phyloP scores from a whole-genome alignment of 1,284 basidiomycete genomes.

The Ceratobasidium sp. region DNA sequence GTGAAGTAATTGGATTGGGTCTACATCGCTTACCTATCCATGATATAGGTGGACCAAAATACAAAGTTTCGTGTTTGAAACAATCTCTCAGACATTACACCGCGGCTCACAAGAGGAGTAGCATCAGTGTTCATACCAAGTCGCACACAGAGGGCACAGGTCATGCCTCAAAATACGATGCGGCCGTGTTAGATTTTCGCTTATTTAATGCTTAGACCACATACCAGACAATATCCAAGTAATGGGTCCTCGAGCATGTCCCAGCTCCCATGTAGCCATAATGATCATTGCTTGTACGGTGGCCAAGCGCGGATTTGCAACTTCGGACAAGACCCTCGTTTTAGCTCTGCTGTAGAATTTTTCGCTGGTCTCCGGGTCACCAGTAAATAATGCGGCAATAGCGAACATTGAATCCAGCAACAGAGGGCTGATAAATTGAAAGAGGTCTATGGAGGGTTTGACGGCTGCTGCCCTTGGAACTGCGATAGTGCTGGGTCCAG shows the following conservation, averaged over 20 bases:
- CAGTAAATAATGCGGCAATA: slow-evolving; percentile 25
- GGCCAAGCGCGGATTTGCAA: slow-evolving; percentile 29
- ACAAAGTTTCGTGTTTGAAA: slow-evolving; percentile 36
- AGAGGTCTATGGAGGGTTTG: slow-evolving; percentile 2
- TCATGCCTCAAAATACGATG: background rate
- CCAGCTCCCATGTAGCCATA: slow-evolving; percentile 26
- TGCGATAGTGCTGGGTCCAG: slow-evolving; percentile 10
- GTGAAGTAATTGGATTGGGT: background rate
- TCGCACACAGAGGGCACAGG: slow-evolving; percentile 18
- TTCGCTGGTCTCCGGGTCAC: slow-evolving; percentile 5
- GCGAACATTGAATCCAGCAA: slow-evolving; percentile 29
- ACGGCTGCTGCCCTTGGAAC: slow-evolving; percentile 22
- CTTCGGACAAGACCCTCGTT: background rate
- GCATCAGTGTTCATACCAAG: slow-evolving; percentile 36
- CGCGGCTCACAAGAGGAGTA: slow-evolving; percentile 17
- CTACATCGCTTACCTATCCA: slow-evolving; percentile 10
- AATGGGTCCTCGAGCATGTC: slow-evolving; percentile 29
- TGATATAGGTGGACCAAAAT: slow-evolving; percentile 24
- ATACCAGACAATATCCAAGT: slow-evolving; percentile 25
- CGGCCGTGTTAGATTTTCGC: background rate
- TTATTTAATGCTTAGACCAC: no score
- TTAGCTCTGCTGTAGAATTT: slow-evolving; percentile 17
- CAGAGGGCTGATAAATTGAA: slow-evolving; percentile 30
- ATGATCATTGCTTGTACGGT: slow-evolving; percentile 24
- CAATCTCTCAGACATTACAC: slow-evolving; percentile 23